A percentile compares a stretch with the other conserved stretches of the same genome.
Evolutionary conservation across 1,284 basidiomycete species (phyloP).

Genomic region (Golubevia sp.): DNA sequence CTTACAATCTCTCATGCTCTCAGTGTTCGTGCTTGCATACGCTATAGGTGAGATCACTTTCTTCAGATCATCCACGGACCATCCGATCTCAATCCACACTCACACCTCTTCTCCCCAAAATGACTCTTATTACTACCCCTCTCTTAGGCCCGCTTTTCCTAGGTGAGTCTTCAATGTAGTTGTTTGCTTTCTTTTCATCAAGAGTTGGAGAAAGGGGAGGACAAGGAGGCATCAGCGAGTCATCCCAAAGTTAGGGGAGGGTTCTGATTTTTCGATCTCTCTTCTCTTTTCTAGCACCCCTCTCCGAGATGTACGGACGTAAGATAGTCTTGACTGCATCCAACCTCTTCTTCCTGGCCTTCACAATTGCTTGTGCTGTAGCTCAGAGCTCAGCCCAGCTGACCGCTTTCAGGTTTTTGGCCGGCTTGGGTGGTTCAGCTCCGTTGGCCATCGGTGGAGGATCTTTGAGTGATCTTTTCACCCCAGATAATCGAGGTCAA

Average conservation of each 20-base stretch:
- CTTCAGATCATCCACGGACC: neutral
- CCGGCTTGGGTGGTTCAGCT: constrained; percentile 56
- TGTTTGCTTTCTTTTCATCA: too few species aligned
- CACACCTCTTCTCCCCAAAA: too few species aligned
- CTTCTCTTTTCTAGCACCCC: too few species aligned
- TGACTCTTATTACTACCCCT: neutral
- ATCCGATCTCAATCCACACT: too few species aligned
- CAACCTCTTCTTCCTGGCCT: constrained; percentile 38
- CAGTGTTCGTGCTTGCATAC: constrained; percentile 42
- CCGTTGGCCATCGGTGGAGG: constrained; percentile 66
- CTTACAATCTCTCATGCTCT: constrained; percentile 32
- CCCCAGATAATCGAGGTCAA: constrained; percentile 64
- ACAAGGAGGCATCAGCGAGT: too few species aligned
- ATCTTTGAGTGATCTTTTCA: constrained; percentile 73
- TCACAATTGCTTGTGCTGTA: constrained; percentile 47
- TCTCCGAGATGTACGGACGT: constrained; percentile 68
- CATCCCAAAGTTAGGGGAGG: too few species aligned
- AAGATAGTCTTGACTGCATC: constrained; percentile 33
- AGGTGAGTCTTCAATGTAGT: too few species aligned
- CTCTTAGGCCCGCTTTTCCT: constrained; percentile 26
- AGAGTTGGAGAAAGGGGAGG: too few species aligned
- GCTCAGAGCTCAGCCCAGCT: constrained; percentile 27
- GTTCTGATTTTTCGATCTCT: too few species aligned
- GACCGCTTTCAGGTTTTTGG: constrained; percentile 34
- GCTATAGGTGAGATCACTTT: constrained; percentile 14